Conservation (phyloP, 306 rosid genomes). For the Amphicarpaea edgeworthii region DNA sequence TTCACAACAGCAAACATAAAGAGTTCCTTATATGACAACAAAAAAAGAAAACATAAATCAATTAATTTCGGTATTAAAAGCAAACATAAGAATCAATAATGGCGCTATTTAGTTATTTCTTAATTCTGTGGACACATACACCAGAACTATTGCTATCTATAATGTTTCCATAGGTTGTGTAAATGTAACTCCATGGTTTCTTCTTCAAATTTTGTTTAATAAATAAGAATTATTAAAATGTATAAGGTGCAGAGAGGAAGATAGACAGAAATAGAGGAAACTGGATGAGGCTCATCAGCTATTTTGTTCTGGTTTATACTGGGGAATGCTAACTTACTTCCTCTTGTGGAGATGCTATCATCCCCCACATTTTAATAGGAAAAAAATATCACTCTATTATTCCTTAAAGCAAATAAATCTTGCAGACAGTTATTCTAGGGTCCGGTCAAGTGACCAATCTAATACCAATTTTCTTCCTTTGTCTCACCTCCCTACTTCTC, state of each 20-base stretch:
- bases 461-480: slow-evolving; percentile 17
- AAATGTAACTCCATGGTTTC: slow-evolving; percentile 17
- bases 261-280: not conserved
- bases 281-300: slow-evolving; percentile 6
- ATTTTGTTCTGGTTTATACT: not conserved
- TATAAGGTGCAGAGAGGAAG: not conserved
- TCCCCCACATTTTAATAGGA: not conserved
- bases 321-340: slow-evolving; percentile 7
- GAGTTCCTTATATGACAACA: not conserved
- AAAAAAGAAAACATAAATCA: slow-evolving; percentile 25
- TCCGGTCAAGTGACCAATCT: not conserved
- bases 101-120: slow-evolving; percentile 2
- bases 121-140: not conserved
- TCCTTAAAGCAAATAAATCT: slow-evolving; percentile 12
- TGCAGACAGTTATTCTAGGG: not conserved
- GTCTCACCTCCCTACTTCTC: slow-evolving; percentile 28
- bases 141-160: not conserved
- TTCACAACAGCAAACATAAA: slow-evolving; percentile 29
- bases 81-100: slow-evolving; percentile 12
- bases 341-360: not conserved
- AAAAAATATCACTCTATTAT: not conserved
- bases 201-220: not conserved
- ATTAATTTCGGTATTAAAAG: not conserved
- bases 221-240: slow-evolving; percentile 3
- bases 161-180: not conserved